These are phyloP conservation scores for Termitomyces heimii DNA, from an alignment of 768 basidiomycete genomes.

Conservation along the genomic window DNA sequence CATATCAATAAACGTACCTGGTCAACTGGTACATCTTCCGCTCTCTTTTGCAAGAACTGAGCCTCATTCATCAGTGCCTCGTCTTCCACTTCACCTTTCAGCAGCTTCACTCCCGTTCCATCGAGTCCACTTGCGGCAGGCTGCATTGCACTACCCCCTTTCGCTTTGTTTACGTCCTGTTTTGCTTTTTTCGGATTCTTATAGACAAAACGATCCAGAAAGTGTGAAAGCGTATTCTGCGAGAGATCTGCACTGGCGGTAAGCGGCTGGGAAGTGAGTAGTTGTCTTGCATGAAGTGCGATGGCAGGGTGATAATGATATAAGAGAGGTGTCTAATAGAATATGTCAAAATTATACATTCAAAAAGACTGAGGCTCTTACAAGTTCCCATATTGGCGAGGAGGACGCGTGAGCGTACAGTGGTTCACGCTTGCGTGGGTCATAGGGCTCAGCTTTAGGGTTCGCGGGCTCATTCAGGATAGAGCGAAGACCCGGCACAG, in stretches of 20 bases:
- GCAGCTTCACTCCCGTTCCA: constrained; percentile 61
- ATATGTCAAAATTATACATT: background rate
- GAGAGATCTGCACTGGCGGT: constrained; percentile 85
- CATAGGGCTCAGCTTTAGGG: constrained; percentile 46
- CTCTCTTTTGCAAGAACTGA: constrained; percentile 63
- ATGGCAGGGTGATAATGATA: constrained; percentile 90
- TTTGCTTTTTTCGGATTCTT: constrained; percentile 83
- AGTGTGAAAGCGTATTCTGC: constrained; percentile 89
- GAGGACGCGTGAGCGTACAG: constrained; percentile 76
- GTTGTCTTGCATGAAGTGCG: constrained; percentile 78
- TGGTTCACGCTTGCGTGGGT: constrained; percentile 87
- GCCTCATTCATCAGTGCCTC: constrained; percentile 64
- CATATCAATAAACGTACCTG: constrained; percentile 44
- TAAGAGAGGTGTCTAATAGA: constrained; percentile 64
- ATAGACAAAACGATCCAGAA: constrained; percentile 96
- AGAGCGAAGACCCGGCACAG: constrained; percentile 32
- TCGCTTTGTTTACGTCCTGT: constrained; percentile 31
- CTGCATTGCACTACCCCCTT: constrained; percentile 93
- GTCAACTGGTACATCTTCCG: constrained; percentile 77
- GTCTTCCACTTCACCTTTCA: constrained; percentile 47
- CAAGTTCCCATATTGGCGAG: constrained; percentile 87
- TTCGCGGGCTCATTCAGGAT: constrained; percentile 27
- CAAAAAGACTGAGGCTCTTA: constrained; percentile 27
- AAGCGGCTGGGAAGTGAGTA: constrained; percentile 65
- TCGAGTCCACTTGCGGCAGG: constrained; percentile 71